A percentile compares a stretch with the other conserved stretches of the same genome.
Evolutionary conservation across 2,329 filamentous ascomycete genomes (phyloP).

Genomic region (Rhynchosporium secalis): DNA sequence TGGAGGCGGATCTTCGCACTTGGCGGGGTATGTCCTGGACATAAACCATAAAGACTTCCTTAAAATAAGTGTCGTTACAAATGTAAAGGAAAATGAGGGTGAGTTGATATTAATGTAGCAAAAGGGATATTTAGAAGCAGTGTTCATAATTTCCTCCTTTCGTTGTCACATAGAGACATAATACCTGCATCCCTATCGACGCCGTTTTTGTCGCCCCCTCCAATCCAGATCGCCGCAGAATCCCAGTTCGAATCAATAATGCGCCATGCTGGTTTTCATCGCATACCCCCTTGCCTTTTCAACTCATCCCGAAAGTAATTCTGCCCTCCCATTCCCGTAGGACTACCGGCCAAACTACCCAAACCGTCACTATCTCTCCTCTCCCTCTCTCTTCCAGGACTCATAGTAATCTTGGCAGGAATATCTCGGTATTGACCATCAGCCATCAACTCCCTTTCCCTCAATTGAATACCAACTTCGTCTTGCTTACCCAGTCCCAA

Average conservation of each 20-base stretch:
- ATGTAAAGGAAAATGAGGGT: no score
- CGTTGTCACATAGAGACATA: background rate
- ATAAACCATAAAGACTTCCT: no score
- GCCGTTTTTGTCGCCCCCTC: background rate
- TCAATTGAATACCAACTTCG: constrained; percentile 29
- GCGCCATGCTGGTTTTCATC: constrained; percentile 29
- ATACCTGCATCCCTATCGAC: background rate
- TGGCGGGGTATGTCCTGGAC: no score
- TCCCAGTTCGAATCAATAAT: no score
- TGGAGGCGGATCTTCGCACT: no score
- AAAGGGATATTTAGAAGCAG: background rate
- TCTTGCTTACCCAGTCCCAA: constrained; percentile 32
- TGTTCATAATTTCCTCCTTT: background rate
- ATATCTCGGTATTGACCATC: constrained; percentile 30
- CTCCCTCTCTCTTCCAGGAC: constrained; percentile 15
- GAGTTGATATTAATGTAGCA: background rate
- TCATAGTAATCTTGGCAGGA: constrained; percentile 16
- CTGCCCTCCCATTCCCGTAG: constrained; percentile 24
- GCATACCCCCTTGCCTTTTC: constrained; percentile 11
- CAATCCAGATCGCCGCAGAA: background rate
- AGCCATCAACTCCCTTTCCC: constrained; percentile 29
- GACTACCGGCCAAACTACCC: constrained; percentile 33
- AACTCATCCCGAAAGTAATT: constrained; percentile 30
- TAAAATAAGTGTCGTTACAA: no score
- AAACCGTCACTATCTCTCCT: constrained; percentile 29